These are phyloP conservation scores for Aspergillus mulundensis DNA, from an alignment of 495 filamentous ascomycete genomes.

Conservation along the genomic window DNA sequence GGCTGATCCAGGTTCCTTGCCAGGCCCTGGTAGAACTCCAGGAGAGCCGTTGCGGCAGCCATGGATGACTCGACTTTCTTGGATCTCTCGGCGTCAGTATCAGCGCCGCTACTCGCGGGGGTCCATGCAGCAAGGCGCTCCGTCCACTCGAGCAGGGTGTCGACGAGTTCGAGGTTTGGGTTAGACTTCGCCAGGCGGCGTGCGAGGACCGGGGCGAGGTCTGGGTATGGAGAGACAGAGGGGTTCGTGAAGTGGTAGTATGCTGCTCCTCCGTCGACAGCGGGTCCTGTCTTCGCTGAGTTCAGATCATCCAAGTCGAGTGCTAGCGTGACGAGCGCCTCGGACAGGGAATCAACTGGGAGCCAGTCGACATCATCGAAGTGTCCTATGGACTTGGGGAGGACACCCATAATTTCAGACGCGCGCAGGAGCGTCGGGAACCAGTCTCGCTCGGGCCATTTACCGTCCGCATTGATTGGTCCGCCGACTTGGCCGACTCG, in stretches of 20 bases:
- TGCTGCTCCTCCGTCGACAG: neutral
- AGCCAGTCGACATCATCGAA: slow-evolving; percentile 21
- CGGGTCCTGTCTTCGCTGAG: neutral
- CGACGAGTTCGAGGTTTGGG: neutral
- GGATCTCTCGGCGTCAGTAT: neutral
- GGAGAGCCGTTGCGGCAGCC: neutral
- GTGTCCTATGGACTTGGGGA: neutral
- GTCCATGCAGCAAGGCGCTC: neutral
- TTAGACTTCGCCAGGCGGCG: neutral
- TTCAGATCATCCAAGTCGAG: neutral
- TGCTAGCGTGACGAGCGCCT: slow-evolving; percentile 27
- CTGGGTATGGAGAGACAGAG: neutral
- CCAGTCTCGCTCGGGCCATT: slow-evolving; percentile 55
- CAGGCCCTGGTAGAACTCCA: slow-evolving; percentile 9
- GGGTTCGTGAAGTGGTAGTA: slow-evolving; percentile 12
- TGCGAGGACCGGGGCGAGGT: neutral
- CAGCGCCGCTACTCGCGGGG: neutral
- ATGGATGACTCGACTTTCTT: neutral
- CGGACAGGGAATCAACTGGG: slow-evolving; percentile 42
- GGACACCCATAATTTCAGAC: slow-evolving; percentile 16
- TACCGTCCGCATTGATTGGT: slow-evolving; percentile 31
- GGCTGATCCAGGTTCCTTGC: slow-evolving; percentile 1
- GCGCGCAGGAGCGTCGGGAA: slow-evolving; percentile 41
- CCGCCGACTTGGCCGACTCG: slow-evolving; percentile 50
- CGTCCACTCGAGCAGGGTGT: slow-evolving; percentile 3